Base-by-base conservation (phyloP, 1,284 basidiomycete species). In the Pterulicium gracile region DNA sequence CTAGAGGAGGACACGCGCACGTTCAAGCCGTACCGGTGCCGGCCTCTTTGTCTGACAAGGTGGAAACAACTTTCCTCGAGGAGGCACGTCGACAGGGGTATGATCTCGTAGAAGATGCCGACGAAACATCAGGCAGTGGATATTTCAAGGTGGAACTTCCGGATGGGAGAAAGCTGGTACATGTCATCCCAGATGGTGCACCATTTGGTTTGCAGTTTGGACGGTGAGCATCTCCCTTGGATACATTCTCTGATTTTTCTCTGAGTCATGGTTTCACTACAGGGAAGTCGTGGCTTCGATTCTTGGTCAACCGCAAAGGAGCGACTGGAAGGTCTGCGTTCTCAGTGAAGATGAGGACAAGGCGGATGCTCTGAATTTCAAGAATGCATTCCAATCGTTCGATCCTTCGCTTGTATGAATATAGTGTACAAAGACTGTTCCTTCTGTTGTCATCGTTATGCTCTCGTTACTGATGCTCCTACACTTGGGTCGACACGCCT, bases 81-180 rank as follows among this genome's bases (percentile, higher is more conserved):
- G 82, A 86, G 53, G 91, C 85, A 2, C 69, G 69, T 45, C 61
- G 70, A 14, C 63, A 70, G 32, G 83, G 84, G 5, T 72, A 91
- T 36, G 70, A 73, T 50, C 81, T 85, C 56, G 81, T 84, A 52
- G 66, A 68, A 10, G 79, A 88, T 50, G 66, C 80, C 0, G 80
- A 85, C 44, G 70, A 68, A 34, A 84, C 84, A 15, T 60, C 85
- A 55, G 67, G 71, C 17, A 62, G 65, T 14, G 81, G 85, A 49
- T 95, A 94, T 64, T 95, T 96, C 69, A 79, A 80, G 53, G 85
- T 96, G 3, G 90, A 95, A 56, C 66, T 95, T 44, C 93, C 94
- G 0, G 79, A 85, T 54, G 92, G 92, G n/a, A 70, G 72, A 51
- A 84, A 77, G 62, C 68, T 96, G 67, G 80, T 96, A 21, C 89